A percentile compares a stretch with the other conserved stretches of the same genome.
phyloP scores from a whole-genome alignment of 495 filamentous ascomycete species.

The Apodospora peruviana region DNA sequence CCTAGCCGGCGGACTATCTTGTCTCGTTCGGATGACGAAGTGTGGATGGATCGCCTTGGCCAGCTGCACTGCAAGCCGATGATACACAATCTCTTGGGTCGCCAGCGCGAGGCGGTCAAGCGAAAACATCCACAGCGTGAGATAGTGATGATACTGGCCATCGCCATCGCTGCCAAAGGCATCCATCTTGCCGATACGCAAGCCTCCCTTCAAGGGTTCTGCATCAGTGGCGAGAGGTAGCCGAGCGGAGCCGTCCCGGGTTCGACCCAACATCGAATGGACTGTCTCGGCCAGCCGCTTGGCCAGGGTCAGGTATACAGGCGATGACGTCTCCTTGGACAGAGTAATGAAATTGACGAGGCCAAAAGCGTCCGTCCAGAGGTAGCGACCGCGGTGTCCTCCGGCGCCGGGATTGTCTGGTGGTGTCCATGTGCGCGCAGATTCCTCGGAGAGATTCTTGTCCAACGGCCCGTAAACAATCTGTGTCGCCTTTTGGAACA shows the following conservation, averaged over 20 bases:
- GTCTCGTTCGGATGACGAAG: constrained; percentile 43
- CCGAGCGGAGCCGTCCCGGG: constrained; percentile 42
- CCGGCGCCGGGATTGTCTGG: constrained; percentile 40
- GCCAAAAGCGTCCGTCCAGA: constrained; percentile 68
- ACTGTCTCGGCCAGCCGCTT: constrained; percentile 46
- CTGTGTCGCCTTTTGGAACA: constrained; percentile 37
- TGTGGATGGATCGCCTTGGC: constrained; percentile 54
- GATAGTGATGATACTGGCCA: constrained; percentile 65
- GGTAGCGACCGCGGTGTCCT: constrained; percentile 61
- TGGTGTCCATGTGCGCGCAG: constrained; percentile 21
- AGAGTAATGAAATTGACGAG: constrained; percentile 63
- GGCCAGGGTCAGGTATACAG: constrained; percentile 50
- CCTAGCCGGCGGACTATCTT: constrained; percentile 23
- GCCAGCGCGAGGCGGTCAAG: constrained; percentile 55
- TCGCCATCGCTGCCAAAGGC: constrained; percentile 51
- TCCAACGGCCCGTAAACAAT: constrained; percentile 40
- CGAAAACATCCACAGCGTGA: constrained; percentile 69
- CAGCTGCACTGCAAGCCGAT: constrained; percentile 50
- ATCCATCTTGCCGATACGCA: constrained; percentile 58
- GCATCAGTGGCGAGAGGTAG: constrained; percentile 50
- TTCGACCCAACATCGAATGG: constrained; percentile 52
- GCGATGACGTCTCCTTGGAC: constrained; percentile 33
- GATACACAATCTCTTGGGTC: constrained; percentile 45
- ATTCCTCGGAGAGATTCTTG: constrained; percentile 8
- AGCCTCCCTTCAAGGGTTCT: constrained; percentile 53